Base-by-base conservation (phyloP, 345 rosid species). In the Heritiera littoralis region DNA sequence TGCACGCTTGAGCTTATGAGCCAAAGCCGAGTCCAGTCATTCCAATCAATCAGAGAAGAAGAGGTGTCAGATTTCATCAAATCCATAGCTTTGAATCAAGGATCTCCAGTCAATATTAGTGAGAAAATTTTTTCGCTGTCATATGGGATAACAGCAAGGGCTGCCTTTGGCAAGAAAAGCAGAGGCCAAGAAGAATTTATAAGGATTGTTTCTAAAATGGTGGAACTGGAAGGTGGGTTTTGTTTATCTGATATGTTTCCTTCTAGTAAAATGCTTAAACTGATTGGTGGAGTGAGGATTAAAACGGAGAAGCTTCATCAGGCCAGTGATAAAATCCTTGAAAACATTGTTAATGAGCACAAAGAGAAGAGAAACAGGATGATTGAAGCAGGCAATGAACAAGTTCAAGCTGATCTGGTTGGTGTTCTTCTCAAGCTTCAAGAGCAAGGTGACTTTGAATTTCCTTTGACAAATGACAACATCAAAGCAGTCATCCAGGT, bases 151-250 rank as follows among this genome's bases (percentile, higher is more conserved):
- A 59, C 41, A 40, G 2, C 67, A 3, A 59, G 55, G 11, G 77
- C 77, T 5, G 77, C 77, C n/a, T 20, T 74, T 58, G 77, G 77
- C 9, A 43, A 6, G 51, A 59, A 20, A 8, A 46, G 45, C 46
- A 10, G 59, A 12, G 67, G 43, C 18, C 66, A 59, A 5, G 67
- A 56, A n/a, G 66, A 11, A 7, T 13, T 75, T n/a, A 41, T 9
- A 2, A 1, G 9, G 0, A 51, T 20, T 11, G 10, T 23, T 0
- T 3, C 15, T 1, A 38, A 40, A 11, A 0, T 6, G 23, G 1
- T 7, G 14, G 12, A 28, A 10, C 9, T 75, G 11, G 5, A 5
- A 3, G 2, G 20, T 9, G 78, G 78, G 43, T 75, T 59, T 18
- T 40, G 67, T 13, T 7, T 75, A 7, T 56, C 41, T 6, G 78